phyloP scores from a whole-genome alignment of 2,329 filamentous ascomycete species.

The Hymenotorrendiella dingleyae region DNA sequence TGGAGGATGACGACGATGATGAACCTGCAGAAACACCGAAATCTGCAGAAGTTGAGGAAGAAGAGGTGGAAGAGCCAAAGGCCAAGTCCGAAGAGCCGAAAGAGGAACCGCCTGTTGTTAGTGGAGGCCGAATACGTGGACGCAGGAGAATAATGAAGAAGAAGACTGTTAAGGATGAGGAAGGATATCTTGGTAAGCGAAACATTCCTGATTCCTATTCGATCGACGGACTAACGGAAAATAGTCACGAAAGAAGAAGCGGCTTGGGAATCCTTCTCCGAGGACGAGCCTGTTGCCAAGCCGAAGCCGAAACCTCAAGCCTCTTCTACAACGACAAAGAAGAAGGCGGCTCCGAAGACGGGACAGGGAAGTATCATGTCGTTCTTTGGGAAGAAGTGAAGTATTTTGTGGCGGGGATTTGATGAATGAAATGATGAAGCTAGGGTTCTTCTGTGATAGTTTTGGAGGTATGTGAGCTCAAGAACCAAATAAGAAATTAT shows the following conservation, averaged over 20 bases:
- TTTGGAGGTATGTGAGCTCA: too few relatives aligned
- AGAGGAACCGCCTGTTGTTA: constrained; percentile 35
- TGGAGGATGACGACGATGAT: constrained; percentile 62
- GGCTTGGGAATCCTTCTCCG: constrained; percentile 88
- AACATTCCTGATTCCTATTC: neutral
- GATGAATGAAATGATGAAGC: too few relatives aligned
- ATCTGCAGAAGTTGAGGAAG: constrained; percentile 47
- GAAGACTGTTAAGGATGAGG: constrained; percentile 77
- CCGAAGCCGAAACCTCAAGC: constrained; percentile 44
- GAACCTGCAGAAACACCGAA: constrained; percentile 33
- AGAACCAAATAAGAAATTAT: too few relatives aligned
- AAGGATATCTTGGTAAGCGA: constrained; percentile 76
- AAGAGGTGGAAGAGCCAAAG: constrained; percentile 33
- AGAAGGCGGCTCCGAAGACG: constrained; percentile 51
- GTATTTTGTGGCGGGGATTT: too few relatives aligned
- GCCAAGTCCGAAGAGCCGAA: constrained; percentile 29
- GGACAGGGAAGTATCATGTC: constrained; percentile 82
- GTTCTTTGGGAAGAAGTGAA: constrained; percentile 77
- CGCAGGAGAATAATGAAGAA: constrained; percentile 80
- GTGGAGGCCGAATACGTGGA: constrained; percentile 65
- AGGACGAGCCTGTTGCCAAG: constrained; percentile 67
- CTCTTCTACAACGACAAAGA: constrained; percentile 39
- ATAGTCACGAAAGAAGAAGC: constrained; percentile 79
- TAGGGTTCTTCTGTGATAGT: too few relatives aligned
- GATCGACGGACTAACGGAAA: constrained; percentile 10